Evolutionary conservation across 441 rosid species (phyloP), one percentile per base, ranked within the genome.

Genomic region (Pelargonium myrrhifolium): DNA sequence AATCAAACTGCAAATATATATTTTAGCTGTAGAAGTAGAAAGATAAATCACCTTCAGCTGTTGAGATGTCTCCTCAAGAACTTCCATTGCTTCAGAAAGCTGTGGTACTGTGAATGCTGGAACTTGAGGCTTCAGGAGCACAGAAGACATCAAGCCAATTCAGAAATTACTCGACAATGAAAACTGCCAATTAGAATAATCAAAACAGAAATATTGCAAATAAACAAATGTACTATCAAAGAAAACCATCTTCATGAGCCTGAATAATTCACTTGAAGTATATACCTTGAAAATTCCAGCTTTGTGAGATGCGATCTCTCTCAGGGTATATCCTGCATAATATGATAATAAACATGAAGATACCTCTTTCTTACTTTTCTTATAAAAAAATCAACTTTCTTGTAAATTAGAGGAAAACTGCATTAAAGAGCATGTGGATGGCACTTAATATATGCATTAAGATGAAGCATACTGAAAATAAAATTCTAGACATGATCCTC

Each of bases 271-370:
- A 76, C 68, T 68, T 71, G 18, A 53, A 53, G 24, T 17, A 18
- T 61, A 71, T 80, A 92, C 97, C 97, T 92, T 92, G 71, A 92
- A 86, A 75, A 92, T 92, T 65, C 97, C 97, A 67, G 97, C 97
- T 82, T 92, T 92, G 28, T 92, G 94, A 8, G 73, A 81, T 64
- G 97, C 97, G 74, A 92, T 92, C 72, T 84, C 62, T 74, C 82
- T 80, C 64, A 92, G 70, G 26, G 96, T 89, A 75, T 86, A 61
- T 61, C 97, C 97, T 92, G 83, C 62, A 77, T 24, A 65, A 70
- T 69, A 76, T 66, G 14, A 66, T 28, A 55, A 55, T 22, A 55
- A 55, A 24, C 59, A 18, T 53, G 11, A 17, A 53, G 66, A 58
- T 74, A 43, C 70, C 53, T 4, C 20, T 35, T 68, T 5, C 11